These are phyloP conservation scores for Tolypocladium amazonense DNA, from an alignment of 2,329 filamentous ascomycete genomes.

Conservation along the genomic window DNA sequence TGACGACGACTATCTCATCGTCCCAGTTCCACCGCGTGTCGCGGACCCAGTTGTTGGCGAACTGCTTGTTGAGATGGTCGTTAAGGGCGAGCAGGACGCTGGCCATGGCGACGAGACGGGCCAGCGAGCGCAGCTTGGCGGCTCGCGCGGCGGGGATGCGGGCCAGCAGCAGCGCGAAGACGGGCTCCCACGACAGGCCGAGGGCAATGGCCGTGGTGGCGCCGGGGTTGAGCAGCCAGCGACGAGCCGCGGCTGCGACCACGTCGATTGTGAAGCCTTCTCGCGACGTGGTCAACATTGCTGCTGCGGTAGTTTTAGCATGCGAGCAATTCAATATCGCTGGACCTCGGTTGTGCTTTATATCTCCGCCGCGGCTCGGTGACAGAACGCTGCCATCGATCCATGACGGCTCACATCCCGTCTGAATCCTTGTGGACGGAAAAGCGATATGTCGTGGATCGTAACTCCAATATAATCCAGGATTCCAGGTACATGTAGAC, in stretches of 20 bases:
- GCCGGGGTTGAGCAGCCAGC: slow-evolving; percentile 10
- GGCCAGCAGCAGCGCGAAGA: slow-evolving; percentile 2
- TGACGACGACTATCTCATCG: neutral
- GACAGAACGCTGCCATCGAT: neutral
- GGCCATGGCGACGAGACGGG: slow-evolving; percentile 4
- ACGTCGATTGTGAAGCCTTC: slow-evolving; percentile 16
- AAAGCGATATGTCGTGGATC: no score
- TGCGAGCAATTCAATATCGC: neutral
- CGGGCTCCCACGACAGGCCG: slow-evolving; percentile 3
- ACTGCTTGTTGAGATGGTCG: neutral
- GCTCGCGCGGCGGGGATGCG: neutral
- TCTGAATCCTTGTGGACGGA: no score
- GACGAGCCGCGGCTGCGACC: slow-evolving; percentile 6
- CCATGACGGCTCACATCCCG: no score
- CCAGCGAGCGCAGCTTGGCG: neutral
- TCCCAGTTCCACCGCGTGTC: neutral
- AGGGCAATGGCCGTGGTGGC: slow-evolving; percentile 8
- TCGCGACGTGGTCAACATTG: neutral
- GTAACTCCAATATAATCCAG: no score
- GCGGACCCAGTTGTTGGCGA: neutral
- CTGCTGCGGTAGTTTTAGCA: neutral
- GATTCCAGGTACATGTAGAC: no score
- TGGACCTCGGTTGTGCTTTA: neutral
- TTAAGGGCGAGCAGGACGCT: neutral
- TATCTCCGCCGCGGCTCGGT: neutral